Conservation (phyloP, 768 basidiomycete species). For the Amanita rubescens region DNA sequence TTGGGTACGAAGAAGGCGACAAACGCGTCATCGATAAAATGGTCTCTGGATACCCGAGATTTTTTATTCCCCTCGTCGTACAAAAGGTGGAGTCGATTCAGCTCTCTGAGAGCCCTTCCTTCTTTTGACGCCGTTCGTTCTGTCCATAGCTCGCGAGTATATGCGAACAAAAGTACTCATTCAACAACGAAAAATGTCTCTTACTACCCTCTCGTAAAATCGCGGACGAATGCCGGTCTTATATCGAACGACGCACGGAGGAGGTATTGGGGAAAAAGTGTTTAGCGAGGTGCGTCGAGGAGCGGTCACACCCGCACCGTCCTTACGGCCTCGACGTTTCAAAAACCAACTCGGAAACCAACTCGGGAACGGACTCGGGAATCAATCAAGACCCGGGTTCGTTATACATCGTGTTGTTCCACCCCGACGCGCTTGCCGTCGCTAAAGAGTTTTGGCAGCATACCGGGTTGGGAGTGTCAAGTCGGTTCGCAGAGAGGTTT, state of each 20-base stretch:
- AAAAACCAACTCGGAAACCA: constrained; percentile 19
- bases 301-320: constrained; percentile 19
- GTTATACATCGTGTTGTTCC: constrained; percentile 80
- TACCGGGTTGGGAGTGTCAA: constrained; percentile 83
- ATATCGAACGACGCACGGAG: constrained; percentile 48
- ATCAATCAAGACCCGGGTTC: constrained; percentile 32
- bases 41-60: constrained; percentile 90
- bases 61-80: constrained; percentile 86
- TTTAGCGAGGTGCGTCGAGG: constrained; percentile 23
- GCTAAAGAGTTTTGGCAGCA: constrained; percentile 98
- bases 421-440: constrained; percentile 44
- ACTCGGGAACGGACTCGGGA: constrained; percentile 14
- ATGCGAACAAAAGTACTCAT: constrained; percentile 74
- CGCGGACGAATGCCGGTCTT: constrained; percentile 71
- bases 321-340: not conserved
- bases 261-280: constrained; percentile 23
- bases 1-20: constrained; percentile 88
- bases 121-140: too few species aligned
- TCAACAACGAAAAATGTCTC: constrained; percentile 64
- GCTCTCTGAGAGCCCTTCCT: constrained; percentile 16
- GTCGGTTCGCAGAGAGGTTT: constrained; percentile 78
- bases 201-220: constrained; percentile 68
- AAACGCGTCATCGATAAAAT: constrained; percentile 70
- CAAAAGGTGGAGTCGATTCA: constrained; percentile 80
- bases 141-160: constrained; percentile 67